Conservation (phyloP, 1,284 basidiomycete genomes). For the Cutaneotrichosporon sp. region DNA sequence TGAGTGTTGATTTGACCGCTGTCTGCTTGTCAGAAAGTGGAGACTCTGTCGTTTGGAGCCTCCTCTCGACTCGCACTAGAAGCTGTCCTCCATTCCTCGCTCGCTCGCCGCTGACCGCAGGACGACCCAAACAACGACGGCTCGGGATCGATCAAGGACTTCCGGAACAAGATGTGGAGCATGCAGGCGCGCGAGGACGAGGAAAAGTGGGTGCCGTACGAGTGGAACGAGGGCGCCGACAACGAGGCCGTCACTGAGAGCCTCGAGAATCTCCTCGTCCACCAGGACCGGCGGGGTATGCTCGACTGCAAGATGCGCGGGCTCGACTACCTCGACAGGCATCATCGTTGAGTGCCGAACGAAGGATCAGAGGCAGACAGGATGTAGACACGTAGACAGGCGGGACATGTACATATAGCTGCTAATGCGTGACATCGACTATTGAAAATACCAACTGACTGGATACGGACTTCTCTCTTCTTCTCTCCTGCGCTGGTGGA, state of each 20-base stretch:
- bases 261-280: constrained; percentile 37
- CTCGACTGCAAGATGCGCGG: constrained; percentile 40
- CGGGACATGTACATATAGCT: not conserved
- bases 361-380: not conserved
- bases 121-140: constrained; percentile 50
- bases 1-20: constrained; percentile 2
- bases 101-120: constrained; percentile 10
- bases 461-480: not conserved
- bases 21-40: no score
- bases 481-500: not conserved
- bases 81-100: not conserved
- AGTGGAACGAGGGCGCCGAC: constrained; percentile 43
- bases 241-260: constrained; percentile 34
- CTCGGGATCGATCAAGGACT: constrained; percentile 49
- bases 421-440: not conserved
- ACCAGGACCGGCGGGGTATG: constrained; percentile 34
- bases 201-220: constrained; percentile 48
- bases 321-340: constrained; percentile 45
- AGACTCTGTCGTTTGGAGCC: no score
- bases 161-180: constrained; percentile 51
- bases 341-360: not conserved
- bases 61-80: no score
- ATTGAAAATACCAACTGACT: not conserved
- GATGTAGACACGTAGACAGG: not conserved
- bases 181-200: constrained; percentile 41